phyloP scores from a whole-genome alignment of 768 basidiomycete species.

The Steccherinum ochraceum region DNA sequence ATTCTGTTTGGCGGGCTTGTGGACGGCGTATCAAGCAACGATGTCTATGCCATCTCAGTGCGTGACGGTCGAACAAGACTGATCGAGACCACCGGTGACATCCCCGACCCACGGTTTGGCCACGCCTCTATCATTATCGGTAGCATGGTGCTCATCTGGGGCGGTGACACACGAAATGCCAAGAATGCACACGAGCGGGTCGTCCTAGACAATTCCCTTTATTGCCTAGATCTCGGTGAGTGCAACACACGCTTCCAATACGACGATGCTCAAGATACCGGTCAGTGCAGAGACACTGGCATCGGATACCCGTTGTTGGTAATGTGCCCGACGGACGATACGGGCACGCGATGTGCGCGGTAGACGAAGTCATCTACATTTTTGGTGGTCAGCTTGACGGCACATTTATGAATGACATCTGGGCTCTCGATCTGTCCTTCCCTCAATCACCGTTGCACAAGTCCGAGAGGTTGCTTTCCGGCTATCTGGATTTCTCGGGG shows the following conservation, averaged over 20 bases:
- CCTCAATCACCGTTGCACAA: constrained; percentile 44
- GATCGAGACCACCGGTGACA: constrained; percentile 76
- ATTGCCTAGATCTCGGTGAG: constrained; percentile 86
- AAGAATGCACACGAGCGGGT: constrained; percentile 48
- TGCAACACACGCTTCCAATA: too few relatives aligned
- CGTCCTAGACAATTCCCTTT: constrained; percentile 81
- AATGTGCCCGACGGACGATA: constrained; percentile 79
- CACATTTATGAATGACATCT: constrained; percentile 85
- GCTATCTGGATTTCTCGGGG: neutral
- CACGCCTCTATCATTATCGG: constrained; percentile 91
- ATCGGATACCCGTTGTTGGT: constrained; percentile 67
- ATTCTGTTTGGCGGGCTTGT: constrained; percentile 95
- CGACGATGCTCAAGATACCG: too few relatives aligned
- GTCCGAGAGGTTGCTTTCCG: neutral
- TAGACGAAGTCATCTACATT: constrained; percentile 79
- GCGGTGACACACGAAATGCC: constrained; percentile 88
- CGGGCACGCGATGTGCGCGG: constrained; percentile 89
- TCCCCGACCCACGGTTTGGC: constrained; percentile 82
- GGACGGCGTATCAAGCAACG: constrained; percentile 77
- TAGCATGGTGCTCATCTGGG: constrained; percentile 93
- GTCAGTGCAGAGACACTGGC: constrained; percentile 44
- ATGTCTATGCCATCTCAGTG: constrained; percentile 78
- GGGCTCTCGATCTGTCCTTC: constrained; percentile 90
- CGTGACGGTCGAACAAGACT: constrained; percentile 70
- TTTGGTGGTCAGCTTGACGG: constrained; percentile 94